These are phyloP conservation scores for Termitomyces sp. DNA, from an alignment of 768 basidiomycete genomes.

Conservation along the genomic window DNA sequence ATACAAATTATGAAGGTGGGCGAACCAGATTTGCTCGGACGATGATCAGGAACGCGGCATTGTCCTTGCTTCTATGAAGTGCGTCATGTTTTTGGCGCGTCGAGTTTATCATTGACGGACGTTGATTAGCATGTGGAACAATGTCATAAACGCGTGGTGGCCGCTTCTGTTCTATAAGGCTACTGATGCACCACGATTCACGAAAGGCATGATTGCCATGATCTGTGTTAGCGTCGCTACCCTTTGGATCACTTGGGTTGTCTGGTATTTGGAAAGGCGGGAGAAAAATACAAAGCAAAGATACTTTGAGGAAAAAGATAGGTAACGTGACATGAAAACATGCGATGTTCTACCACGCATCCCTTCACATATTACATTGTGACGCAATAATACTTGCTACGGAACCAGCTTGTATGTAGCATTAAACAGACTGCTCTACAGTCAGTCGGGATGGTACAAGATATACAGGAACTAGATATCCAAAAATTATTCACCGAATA, in stretches of 20 bases:
- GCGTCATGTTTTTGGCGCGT: constrained; percentile 7
- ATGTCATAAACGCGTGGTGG: constrained; percentile 66
- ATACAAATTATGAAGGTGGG: constrained; percentile 43
- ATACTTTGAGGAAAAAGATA: not conserved
- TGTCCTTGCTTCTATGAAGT: constrained; percentile 77
- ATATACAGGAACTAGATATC: not conserved
- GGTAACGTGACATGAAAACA: not conserved
- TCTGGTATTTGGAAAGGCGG: constrained; percentile 46
- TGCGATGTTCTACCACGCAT: not conserved
- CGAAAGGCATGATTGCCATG: constrained; percentile 67
- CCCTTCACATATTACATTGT: not conserved
- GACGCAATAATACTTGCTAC: not conserved
- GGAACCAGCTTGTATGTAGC: not conserved
- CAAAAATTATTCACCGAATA: not conserved
- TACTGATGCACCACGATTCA: constrained; percentile 62
- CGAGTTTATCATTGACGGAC: not conserved
- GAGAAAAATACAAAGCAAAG: constrained; percentile 15
- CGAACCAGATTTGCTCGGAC: constrained; percentile 71
- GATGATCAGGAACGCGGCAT: constrained; percentile 65
- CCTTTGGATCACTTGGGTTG: constrained; percentile 45
- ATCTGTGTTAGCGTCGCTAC: constrained; percentile 53
- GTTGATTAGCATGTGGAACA: constrained; percentile 56
- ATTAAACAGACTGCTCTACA: not conserved
- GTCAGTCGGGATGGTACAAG: not conserved
- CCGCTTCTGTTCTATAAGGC: constrained; percentile 69